A percentile compares a stretch with the other conserved stretches of the same genome.
Conservation (phyloP, 805 yeast species). For the Helenozyma baotianmanensis region DNA sequence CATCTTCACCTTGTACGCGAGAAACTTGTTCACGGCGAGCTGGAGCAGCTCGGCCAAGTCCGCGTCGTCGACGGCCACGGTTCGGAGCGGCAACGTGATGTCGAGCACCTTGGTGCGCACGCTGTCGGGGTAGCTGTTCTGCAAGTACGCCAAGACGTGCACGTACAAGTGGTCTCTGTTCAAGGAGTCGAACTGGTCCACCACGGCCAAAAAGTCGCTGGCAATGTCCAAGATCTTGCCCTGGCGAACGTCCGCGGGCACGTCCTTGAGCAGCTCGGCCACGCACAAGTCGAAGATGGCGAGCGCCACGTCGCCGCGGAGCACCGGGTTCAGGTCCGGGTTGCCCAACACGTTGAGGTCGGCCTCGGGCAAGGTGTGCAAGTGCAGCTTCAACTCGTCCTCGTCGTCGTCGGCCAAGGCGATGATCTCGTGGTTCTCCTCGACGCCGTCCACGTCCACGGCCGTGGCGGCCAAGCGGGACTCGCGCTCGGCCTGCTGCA, state of each 20-base stretch:
- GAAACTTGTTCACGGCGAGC: constrained; percentile 64
- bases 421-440: constrained; percentile 35
- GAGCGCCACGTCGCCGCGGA: constrained; percentile 49
- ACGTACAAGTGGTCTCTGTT: constrained; percentile 62
- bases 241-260: constrained; percentile 26
- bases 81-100: constrained; percentile 65
- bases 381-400: constrained; percentile 55
- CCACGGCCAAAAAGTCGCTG: constrained; percentile 44
- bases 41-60: constrained; percentile 59
- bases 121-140: constrained; percentile 35
- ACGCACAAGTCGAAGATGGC: constrained; percentile 35
- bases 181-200: constrained; percentile 66
- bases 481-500: constrained; percentile 27
- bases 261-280: constrained; percentile 25
- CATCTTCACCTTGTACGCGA: constrained; percentile 52
- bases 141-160: constrained; percentile 58
- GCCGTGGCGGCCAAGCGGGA: constrained; percentile 32
- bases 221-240: constrained; percentile 39
- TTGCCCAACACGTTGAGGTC: constrained; percentile 82
- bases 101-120: constrained; percentile 46
- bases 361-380: constrained; percentile 78
- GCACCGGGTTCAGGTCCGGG: constrained; percentile 74
- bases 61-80: constrained; percentile 32
- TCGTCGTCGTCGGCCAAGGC: constrained; percentile 44
- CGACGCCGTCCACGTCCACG: constrained; percentile 14